phyloP scores from a whole-genome alignment of 106 monocot genomes.

The Phalaenopsis equestris region DNA sequence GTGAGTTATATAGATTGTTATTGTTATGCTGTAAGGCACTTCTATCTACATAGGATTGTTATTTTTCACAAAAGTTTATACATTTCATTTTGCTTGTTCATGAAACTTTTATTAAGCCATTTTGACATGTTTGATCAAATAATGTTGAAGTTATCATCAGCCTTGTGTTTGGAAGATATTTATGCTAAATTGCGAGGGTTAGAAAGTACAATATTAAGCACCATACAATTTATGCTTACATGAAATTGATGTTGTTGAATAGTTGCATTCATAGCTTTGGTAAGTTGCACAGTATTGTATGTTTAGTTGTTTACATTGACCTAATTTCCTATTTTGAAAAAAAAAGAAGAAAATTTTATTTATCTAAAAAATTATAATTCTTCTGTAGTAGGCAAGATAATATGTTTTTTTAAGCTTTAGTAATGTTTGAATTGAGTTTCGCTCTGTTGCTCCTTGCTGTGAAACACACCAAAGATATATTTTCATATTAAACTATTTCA shows the following conservation, averaged over 20 bases:
- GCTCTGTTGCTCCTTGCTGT: background rate
- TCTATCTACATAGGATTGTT: background rate
- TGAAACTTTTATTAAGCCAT: background rate
- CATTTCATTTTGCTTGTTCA: background rate
- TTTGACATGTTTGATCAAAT: background rate
- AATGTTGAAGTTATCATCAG: background rate
- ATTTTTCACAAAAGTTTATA: background rate
- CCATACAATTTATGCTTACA: background rate
- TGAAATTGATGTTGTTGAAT: background rate
- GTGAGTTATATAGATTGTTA: slow-evolving; percentile 18
- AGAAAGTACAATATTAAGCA: background rate
- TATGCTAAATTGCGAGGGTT: background rate
- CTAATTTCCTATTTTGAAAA: background rate
- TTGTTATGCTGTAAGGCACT: background rate
- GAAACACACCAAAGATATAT: background rate
- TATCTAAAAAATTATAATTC: background rate
- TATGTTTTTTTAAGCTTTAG: background rate
- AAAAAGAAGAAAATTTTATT: background rate
- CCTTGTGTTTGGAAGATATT: background rate
- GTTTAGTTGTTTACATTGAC: background rate
- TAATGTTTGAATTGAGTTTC: background rate
- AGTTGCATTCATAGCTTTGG: background rate
- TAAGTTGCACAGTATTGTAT: background rate
- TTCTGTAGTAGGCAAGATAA: background rate
- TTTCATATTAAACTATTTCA: background rate